Evolutionary conservation across 495 filamentous ascomycete species (phyloP).

Genomic region (Amniculicola lignicola): DNA sequence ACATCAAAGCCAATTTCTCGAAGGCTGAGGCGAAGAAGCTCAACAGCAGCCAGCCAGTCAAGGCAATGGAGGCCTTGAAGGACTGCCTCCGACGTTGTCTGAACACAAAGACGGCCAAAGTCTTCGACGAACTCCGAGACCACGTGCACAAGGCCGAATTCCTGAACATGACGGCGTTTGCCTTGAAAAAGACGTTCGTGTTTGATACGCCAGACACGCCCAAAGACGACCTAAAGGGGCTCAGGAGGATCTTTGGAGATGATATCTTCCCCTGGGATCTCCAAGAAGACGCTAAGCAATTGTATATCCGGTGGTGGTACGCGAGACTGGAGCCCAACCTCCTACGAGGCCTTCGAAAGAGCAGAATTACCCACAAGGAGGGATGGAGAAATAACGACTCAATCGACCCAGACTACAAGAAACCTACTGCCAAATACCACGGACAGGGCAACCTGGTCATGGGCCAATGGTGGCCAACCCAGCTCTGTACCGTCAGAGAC

Average conservation of each 20-base stretch:
- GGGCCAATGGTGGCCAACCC: conserved; percentile 59
- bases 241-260: conserved; percentile 41
- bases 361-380: conserved; percentile 41
- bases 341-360: conserved; percentile 51
- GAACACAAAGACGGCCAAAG: background rate
- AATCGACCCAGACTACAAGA: conserved; percentile 37
- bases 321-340: conserved; percentile 46
- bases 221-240: no score
- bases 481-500: conserved; percentile 52
- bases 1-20: background rate
- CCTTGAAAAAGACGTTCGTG: conserved; percentile 26
- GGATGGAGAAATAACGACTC: conserved; percentile 20
- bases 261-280: conserved; percentile 46
- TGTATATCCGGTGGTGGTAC: conserved; percentile 44
- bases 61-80: background rate
- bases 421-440: conserved; percentile 36
- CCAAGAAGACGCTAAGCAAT: conserved; percentile 41
- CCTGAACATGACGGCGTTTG: conserved; percentile 5
- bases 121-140: conserved; percentile 18
- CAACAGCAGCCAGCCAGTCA: background rate
- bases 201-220: no score
- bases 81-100: conserved; percentile 4
- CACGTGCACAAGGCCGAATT: conserved; percentile 30
- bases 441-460: conserved; percentile 50
- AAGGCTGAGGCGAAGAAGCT: background rate